phyloP scores from a whole-genome alignment of 441 rosid species.

The Hura crepitans region DNA sequence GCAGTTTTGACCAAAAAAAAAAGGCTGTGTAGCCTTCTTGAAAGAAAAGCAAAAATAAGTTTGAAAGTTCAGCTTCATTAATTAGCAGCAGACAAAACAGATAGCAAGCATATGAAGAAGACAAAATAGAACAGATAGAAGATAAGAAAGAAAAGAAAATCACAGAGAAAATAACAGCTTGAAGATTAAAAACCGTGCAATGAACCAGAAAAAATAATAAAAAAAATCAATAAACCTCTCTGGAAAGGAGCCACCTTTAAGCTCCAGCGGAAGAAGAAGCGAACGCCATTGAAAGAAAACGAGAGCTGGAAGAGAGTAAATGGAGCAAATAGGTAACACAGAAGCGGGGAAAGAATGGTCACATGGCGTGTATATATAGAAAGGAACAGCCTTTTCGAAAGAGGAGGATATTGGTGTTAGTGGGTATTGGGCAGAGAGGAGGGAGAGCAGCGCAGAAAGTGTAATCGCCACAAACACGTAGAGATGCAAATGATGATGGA shows the following conservation, averaged over 20 bases:
- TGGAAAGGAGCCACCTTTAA: background rate
- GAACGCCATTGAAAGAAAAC: background rate
- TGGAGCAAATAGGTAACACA: background rate
- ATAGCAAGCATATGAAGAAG: background rate
- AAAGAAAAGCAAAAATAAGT: background rate
- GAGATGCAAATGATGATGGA: background rate
- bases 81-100: constrained; percentile 1
- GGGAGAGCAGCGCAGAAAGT: background rate
- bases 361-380: no score
- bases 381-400: background rate
- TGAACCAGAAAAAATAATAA: background rate
- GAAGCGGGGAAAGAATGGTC: background rate
- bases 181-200: background rate
- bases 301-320: background rate
- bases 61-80: background rate
- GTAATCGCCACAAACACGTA: background rate
- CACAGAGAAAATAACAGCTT: background rate
- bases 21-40: background rate
- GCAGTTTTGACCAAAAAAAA: no score
- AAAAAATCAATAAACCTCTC: background rate
- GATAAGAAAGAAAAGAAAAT: background rate
- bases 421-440: background rate
- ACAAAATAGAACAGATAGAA: background rate
- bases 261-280: background rate
- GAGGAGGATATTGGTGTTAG: background rate